Base-by-base conservation (phyloP, 2,329 filamentous ascomycete species). In the Pseudogymnoascus pannorum region DNA sequence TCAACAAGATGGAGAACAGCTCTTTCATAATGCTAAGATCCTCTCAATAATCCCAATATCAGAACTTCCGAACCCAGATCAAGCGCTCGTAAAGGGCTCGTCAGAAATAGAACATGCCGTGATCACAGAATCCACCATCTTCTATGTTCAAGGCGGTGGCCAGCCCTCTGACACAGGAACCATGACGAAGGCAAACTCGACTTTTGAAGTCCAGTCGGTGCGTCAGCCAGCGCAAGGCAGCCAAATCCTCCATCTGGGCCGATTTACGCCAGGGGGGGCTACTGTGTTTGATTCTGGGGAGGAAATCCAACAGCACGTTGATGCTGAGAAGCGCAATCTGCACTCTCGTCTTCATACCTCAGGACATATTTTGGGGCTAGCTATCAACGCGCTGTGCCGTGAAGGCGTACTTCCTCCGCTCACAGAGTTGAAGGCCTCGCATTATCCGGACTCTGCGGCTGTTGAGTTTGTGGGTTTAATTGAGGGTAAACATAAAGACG, bases 141-240 rank as follows among this genome's bases (percentile, higher is more conserved):
- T 91, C 73, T 86, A 91, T 64, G 84, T 86, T 0, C 88, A 91
- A 72, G 88, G 88, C 18, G 88, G 88, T 63, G 88, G 88, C 6
- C 88, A 91, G 68, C 88, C 88, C 0, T 86, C 82, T 0, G 88
- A 91, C 64, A 77, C 79, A 9, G 88, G 88, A 18, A 74, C 69
- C 40, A 87, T 91, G 64, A 74, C 72, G 0, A 26, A 26, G 1
- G 24, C 51, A 11, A 51, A 35, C 22, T 38, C 40, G 11, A 51
- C 11, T 0, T 86, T 89, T 66, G 68, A 76, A 18, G 83, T 89
- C 7, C 73, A 72, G 2, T 74, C 80, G 1, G 87, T 84, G 20
- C 84, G 87, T 59, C 81, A 78, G 72, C 80, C 80, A 57, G 74
- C 76, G 5, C 24, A 57, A 16, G 74, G 80, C 22, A 79, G 80